Base-by-base conservation (phyloP, 108 stramenopile genomes). In the Mayamaea pseudoterrestris region DNA sequence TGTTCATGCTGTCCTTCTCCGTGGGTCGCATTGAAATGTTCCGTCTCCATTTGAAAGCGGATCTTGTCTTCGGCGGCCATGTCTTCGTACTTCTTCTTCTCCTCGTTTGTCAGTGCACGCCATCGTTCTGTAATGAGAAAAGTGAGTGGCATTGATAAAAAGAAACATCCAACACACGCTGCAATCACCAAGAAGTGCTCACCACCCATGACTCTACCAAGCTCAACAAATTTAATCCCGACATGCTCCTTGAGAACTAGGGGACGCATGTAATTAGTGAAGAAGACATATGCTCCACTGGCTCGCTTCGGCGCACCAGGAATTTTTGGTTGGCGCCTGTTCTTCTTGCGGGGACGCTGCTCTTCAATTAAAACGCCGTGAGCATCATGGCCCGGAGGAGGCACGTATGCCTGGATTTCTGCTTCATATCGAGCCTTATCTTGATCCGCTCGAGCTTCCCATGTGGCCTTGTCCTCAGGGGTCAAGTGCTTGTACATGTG, bases 171-270 rank as follows among this genome's bases (percentile, higher is more conserved):
- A n/a, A n/a, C n/a, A n/a, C n/a, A n/a, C n/a, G n/a, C n/a, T n/a
- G n/a, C n/a, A n/a, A n/a, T n/a, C n/a, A n/a, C n/a, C n/a, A n/a
- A n/a, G n/a, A n/a, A n/a, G n/a, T n/a, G n/a, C n/a, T n/a, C n/a
- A n/a, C n/a, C n/a, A 6, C 95, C 95, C 23, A 94, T 55, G 39
- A 93, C 63, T 48, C 80, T 87, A 27, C 83, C 82, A 44, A 96
- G 66, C 28, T 96, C 95, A 2, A 89, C 83, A 65, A 92, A 78
- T 67, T 90, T 93, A 55, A 94, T 73, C 9, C 78, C 84, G 12
- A 93, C 93, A 32, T 72, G 68, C 37, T 89, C 93, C 27, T 50
- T 58, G 49, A 79, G 72, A 11, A 90, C 79, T 53, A 91, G 71
- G 23, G 78, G 81, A 39, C 88, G 82, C 61, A 73, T 66, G 14